Base-by-base conservation (phyloP, 139 green algal genomes). In the Coelastrella sp. region DNA sequence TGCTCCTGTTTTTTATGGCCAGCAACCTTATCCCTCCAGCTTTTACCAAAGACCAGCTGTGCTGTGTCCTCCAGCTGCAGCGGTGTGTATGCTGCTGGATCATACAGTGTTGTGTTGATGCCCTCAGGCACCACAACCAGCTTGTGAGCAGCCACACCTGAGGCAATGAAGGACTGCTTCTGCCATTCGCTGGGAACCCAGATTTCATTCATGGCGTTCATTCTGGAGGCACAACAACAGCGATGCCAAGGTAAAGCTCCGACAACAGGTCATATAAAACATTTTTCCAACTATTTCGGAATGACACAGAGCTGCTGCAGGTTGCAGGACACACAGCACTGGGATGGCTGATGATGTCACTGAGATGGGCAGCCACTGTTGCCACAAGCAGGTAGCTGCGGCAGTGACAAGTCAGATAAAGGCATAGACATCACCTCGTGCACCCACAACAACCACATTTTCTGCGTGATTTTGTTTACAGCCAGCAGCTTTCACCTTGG, bases 161-260 rank as follows among this genome's bases (percentile, higher is more conserved):
- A 89, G 7, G 85, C 87, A 76, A 27, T 35, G 59, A 96, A 95
- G 8, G 90, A 88, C 3, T 93, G 78, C 19, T 85, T 22, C 65
- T 95, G 89, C 87, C 95, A 98, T 22, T 92, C 57, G 6, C 92
- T 92, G 0, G 94, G 94, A 89, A 97, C 94, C 95, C 95, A 97
- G 8, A 97, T 85, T 78, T 96, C 94, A 75, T 95, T 90, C 92
- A 96, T 95, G 9, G 83, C 49, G 63, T 97, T 96, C 89, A 94
- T 94, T 63, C 92, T 91, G 25, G 85, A 86, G 84, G n/a, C 84
- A 74, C 60, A 94, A 59, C 58, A 93, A 35, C 14, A 93, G 6
- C 72, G 59, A 35, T 57, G 27, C 27, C 35, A 49, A 49, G 35
- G 35, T 49, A 49, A 49, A 3, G 35, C 35, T 49, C 35, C 1